These are phyloP conservation scores for Nakazawaea molendinolei DNA, from an alignment of 805 yeast species.

Conservation along the genomic window DNA sequence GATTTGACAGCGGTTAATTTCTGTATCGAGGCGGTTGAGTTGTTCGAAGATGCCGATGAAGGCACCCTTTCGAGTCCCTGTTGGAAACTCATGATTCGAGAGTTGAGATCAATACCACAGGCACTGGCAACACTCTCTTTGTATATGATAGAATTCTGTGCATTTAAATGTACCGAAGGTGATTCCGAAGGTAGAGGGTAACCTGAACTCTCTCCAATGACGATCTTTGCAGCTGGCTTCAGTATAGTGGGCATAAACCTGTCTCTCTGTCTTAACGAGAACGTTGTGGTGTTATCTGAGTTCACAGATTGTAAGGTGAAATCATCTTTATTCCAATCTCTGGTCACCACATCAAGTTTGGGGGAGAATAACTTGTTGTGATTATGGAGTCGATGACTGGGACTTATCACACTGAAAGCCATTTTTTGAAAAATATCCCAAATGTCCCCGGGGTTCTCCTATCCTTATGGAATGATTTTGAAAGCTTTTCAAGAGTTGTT, in stretches of 20 bases:
- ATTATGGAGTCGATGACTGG: not conserved
- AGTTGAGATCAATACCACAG: constrained; percentile 80
- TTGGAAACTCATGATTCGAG: constrained; percentile 78
- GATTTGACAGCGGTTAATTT: constrained; percentile 49
- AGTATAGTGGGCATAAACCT: constrained; percentile 10
- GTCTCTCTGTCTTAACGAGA: constrained; percentile 8
- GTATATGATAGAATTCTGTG: constrained; percentile 50
- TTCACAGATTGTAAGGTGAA: constrained; percentile 1
- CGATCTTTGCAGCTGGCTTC: constrained; percentile 5
- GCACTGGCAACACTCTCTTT: constrained; percentile 88
- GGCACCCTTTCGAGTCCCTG: constrained; percentile 58
- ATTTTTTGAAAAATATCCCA: not conserved
- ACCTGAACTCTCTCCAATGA: not conserved
- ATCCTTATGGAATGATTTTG: too few species aligned
- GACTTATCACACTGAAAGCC: constrained; percentile 7
- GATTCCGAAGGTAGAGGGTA: constrained; percentile 23
- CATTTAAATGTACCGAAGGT: constrained; percentile 48
- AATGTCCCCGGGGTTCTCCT: too few species aligned
- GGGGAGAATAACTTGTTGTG: constrained; percentile 19
- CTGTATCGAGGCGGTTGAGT: constrained; percentile 13
- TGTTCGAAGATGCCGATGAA: constrained; percentile 26
- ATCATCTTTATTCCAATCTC: constrained; percentile 24
- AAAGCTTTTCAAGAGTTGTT: too few species aligned
- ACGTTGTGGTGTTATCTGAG: constrained; percentile 1
- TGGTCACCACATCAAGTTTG: constrained; percentile 26